Base-by-base conservation (phyloP, 2,329 filamentous ascomycete genomes). In the Fusarium proliferatum region DNA sequence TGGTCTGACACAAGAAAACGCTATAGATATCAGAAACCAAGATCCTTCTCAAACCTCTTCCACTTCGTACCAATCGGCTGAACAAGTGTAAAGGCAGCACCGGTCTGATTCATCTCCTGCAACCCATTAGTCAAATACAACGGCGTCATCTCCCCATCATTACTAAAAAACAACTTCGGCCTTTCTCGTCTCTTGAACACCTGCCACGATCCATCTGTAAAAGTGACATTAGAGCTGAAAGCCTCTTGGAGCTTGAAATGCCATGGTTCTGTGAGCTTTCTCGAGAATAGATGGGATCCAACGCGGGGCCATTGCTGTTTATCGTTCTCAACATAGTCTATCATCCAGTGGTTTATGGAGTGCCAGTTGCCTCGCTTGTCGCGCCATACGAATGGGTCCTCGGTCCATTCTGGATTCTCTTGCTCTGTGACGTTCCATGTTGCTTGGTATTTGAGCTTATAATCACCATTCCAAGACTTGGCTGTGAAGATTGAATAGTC, bases 161-260 rank as follows among this genome's bases (percentile, higher is more conserved):
- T 77, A 63, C 84, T 86, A 23, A 87, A 87, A 58, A 84, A 86
- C 9, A 88, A 53, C 79, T 87, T 86, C 1, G 86, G 85, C 5
- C 86, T 77, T 70, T 88, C 86, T 17, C 86, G 76, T 5, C 86
- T 80, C 57, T 84, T 84, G 41, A 83, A 85, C 8, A 81, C 78
- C 48, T 80, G 78, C 30, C 67, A 76, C 0, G 78, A 78, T 0
- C 86, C 85, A 69, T 88, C 86, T 0, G 81, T 82, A 57, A 77
- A 81, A 2, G 71, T 63, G 9, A 82, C 73, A 5, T 77, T 77
- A 1, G 79, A 79, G 51, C 75, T 80, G 11, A 77, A 81, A 0
- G 80, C 76, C 28, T 76, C 74, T 5, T 73, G 72, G 7, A 76
- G 72, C 36, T 73, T 77, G 36, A 80, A 80, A 1, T 74, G 76